phyloP scores from a whole-genome alignment of 169 alveolate species.

The Perkinsus chesapeaki region DNA sequence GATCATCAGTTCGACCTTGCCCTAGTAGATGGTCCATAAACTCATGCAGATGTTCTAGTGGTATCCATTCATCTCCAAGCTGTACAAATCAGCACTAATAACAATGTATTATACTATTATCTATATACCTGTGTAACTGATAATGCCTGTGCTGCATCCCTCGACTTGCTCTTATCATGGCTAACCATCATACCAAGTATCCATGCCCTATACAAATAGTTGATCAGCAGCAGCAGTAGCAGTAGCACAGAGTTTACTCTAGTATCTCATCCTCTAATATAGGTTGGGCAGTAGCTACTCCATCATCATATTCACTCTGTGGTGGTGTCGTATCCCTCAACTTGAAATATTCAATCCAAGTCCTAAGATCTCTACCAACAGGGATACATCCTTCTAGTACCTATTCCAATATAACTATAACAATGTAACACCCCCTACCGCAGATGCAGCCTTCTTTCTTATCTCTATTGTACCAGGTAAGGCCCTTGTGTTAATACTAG shows the following conservation, averaged over 20 bases:
- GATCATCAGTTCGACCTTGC: not conserved
- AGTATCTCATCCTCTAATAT: not conserved
- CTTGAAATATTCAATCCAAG: not conserved
- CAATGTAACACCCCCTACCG: not conserved
- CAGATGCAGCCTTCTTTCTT: not conserved
- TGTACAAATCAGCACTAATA: not conserved
- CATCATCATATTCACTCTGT: not conserved
- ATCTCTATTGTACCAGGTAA: not conserved
- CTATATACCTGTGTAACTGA: not conserved
- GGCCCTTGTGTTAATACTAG: not conserved
- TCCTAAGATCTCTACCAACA: not conserved
- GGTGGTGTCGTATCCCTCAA: not conserved
- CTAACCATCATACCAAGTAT: not conserved
- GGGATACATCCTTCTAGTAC: not conserved
- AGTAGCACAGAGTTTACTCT: too few species aligned
- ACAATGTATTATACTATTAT: not conserved
- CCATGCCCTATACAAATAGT: not conserved
- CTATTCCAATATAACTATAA: not conserved
- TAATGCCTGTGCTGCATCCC: not conserved
- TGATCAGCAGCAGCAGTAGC: too few species aligned
- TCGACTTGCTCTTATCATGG: not conserved
- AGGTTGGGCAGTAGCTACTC: not conserved
- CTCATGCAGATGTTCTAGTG: not conserved
- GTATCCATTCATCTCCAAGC: not conserved
- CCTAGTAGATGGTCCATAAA: not conserved